Evolutionary conservation across 1,284 basidiomycete genomes (phyloP), one percentile per base, ranked within the genome.

Genomic region (Ganoderma resinaceum): DNA sequence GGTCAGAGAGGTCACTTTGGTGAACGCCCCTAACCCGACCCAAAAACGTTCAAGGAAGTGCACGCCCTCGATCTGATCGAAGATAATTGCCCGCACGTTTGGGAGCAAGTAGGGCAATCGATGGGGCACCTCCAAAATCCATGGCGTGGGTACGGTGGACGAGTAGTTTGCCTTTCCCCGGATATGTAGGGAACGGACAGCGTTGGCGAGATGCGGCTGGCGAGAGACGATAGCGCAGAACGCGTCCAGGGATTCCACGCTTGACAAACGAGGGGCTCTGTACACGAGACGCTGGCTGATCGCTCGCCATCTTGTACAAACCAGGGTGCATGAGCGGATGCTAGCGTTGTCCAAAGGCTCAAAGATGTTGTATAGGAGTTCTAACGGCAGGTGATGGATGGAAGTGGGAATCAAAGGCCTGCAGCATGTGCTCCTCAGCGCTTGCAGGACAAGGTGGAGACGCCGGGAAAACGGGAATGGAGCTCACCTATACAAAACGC

Each of bases 181-280:
- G 23, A 68, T 62, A 63, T 65, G 67, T 23, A 68, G 35, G 35
- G 43, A 5, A 23, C 57, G 57, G 38, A 67, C 66, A 40, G 43
- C 40, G 46, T 26, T 6, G 9, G 49, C 7, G 23, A 61, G 38
- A 16, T 38, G 11, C 3, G 40, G 35, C 5, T 68, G 53, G 57
- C 5, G 1, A 7, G 8, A 1, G 57, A 67, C 61, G 12, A 52
- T 42, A 6, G 6, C 23, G 29, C 35, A 20, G 59, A 68, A 68
- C 11, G 20, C 8, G 3, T 57, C 40, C 35, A 68, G 42, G 18
- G 23, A 26, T 16, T 14, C 20, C 9, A 49, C 16, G 14, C 52
- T 57, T 12, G 67, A 65, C 20, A 68, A 38, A 12, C 63, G 52
- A 33, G 67, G 63, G 12, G 31, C 29, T 3, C n/a, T 23, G 42